Evolutionary conservation across 1,139 yeast species (phyloP), one percentile per base, ranked within the genome.

Genomic region (Candida sanyaensis): DNA sequence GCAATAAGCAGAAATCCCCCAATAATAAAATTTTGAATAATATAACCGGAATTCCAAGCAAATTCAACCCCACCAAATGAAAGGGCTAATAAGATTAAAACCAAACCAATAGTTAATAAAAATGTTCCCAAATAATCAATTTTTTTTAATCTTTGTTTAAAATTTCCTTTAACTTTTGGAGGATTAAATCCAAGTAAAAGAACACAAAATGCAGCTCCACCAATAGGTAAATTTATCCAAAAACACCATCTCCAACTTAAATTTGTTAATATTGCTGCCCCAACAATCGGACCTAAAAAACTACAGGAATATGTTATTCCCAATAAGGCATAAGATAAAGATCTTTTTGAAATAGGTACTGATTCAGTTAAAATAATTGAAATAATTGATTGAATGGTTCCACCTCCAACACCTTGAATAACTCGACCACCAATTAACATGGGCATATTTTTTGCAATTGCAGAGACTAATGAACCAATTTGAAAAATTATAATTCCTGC

Each of bases 171-270:
- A 1, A 81, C 73, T 38, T 56, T 67, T n/a, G 85, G 85, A 21
- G 89, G 87, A 37, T 77, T 71, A 64, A 81, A 83, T 13, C 78
- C 71, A 37, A 71, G 56, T 5, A 69, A 49, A 43, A 86, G 69
- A 24, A 77, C 59, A 0, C 65, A 61, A 21, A 77, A 63, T 0
- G 86, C 84, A 4, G 76, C 51, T 0, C 86, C 90, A 21, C 88
- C 87, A 42, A 84, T 67, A 5, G 92, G 90, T 49, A 86, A 64
- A 60, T 86, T 86, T 56, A 86, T 74, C 62, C 81, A 87, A 62
- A 86, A 86, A 55, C 88, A 82, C 91, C 92, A 86, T 61, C 93
- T 74, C 92, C 92, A 86, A 12, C 82, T 69, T 1, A 80, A 83
- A 44, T 79, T 71, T 2, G 88, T 74, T 55, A 84, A 78, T 5